A percentile compares a stretch with the other conserved stretches of the same genome.
phyloP scores from a whole-genome alignment of 495 filamentous ascomycete genomes.

The Thermothielavioides terrestris region DNA sequence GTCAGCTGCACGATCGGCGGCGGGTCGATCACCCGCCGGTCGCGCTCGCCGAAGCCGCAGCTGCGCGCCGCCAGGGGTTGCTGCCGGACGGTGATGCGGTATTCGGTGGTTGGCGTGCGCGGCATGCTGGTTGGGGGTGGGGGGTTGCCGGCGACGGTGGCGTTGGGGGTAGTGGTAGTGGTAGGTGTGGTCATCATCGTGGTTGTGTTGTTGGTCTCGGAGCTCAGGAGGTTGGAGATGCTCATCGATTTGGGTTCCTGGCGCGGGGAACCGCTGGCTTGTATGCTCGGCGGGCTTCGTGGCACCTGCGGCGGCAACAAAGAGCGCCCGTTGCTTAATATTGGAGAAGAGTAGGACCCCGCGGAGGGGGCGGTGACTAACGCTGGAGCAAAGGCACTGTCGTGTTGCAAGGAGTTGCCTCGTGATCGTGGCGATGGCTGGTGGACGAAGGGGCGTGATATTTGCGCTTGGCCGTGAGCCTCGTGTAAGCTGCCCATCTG shows the following conservation, averaged over 20 bases:
- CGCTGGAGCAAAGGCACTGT: slow-evolving; percentile 7
- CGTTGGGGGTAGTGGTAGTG: slow-evolving; percentile 29
- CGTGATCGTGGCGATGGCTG: slow-evolving; percentile 19
- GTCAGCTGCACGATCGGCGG: slow-evolving; percentile 88
- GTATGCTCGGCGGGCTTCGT: slow-evolving; percentile 21
- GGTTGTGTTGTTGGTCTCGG: slow-evolving; percentile 16
- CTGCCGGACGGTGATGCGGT: slow-evolving; percentile 67
- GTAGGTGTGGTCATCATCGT: slow-evolving; percentile 7
- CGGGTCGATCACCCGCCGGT: slow-evolving; percentile 88
- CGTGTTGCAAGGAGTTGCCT: slow-evolving; percentile 15
- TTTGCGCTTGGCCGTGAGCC: slow-evolving; percentile 13
- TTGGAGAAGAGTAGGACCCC: slow-evolving; percentile 5
- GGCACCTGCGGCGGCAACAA: slow-evolving; percentile 7
- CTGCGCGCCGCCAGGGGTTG: slow-evolving; percentile 85
- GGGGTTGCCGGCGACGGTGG: slow-evolving; percentile 25
- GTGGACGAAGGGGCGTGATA: slow-evolving; percentile 15
- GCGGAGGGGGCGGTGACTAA: slow-evolving; percentile 4
- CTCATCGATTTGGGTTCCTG: slow-evolving; percentile 36
- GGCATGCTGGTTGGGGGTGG: slow-evolving; percentile 17
- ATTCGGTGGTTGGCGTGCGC: slow-evolving; percentile 12
- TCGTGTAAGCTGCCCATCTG: slow-evolving; percentile 20
- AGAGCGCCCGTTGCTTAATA: slow-evolving; percentile 8
- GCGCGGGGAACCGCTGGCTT: slow-evolving; percentile 21
- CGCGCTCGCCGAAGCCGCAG: slow-evolving; percentile 89
- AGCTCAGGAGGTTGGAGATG: slow-evolving; percentile 37